These are phyloP conservation scores for Vitis hybrid DNA, from an alignment of 177 flowering plant species.

Conservation along the genomic window DNA sequence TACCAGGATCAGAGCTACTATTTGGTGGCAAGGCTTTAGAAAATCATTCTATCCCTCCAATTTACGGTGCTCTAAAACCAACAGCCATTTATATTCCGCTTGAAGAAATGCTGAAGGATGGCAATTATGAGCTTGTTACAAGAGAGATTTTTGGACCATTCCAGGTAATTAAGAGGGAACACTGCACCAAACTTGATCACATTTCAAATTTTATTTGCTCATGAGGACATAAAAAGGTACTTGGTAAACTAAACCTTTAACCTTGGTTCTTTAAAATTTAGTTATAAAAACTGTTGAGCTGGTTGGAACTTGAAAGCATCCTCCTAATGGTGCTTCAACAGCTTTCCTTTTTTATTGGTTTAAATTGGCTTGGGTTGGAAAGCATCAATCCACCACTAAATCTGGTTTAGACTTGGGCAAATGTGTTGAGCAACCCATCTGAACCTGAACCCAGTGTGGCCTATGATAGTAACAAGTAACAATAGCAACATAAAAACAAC, in stretches of 20 bases:
- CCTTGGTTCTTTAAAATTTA: not conserved
- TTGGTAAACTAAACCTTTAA: not conserved
- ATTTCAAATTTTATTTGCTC: not conserved
- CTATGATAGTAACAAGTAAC: no score
- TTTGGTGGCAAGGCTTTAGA: constrained; percentile 84
- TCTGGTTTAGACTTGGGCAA: no score
- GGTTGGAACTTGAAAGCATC: not conserved
- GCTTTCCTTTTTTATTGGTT: no score
- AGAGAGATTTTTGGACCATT: constrained; percentile 97
- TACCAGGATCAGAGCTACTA: constrained; percentile 81
- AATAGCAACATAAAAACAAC: no score
- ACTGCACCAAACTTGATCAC: not conserved
- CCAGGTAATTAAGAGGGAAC: constrained; percentile 54
- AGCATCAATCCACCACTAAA: no score
- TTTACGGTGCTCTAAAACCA: constrained; percentile 95
- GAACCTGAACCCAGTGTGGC: no score
- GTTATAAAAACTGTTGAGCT: not conserved
- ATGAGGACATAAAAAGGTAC: not conserved
- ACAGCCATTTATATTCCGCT: constrained; percentile 91
- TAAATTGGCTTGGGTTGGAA: no score
- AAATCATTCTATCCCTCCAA: constrained; percentile 79
- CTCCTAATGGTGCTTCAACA: no score
- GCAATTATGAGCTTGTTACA: constrained; percentile 77
- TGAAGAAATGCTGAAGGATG: constrained; percentile 80
- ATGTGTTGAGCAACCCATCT: no score